Conservation (phyloP, 768 basidiomycete species). For the Tephrocybe rancida region DNA sequence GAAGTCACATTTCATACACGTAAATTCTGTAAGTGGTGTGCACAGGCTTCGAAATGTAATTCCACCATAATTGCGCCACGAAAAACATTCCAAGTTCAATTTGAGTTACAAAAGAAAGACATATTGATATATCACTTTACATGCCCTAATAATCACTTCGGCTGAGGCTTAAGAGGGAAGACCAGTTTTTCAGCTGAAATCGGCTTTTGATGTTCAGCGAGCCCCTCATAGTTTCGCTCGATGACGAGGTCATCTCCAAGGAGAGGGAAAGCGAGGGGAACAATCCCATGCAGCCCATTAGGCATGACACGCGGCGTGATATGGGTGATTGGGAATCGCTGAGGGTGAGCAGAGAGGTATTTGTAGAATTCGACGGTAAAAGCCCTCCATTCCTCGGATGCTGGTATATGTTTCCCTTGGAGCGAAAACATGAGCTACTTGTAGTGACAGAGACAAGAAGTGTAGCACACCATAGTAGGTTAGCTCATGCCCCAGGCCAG, state of each 20-base stretch:
- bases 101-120: not conserved
- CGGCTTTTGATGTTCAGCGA: slow-evolving; percentile 24
- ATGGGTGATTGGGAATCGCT: slow-evolving; percentile 23
- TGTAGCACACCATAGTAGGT: slow-evolving; percentile 26
- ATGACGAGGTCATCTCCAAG: slow-evolving; percentile 28
- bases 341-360: slow-evolving; percentile 23
- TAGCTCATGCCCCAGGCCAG: slow-evolving; percentile 32
- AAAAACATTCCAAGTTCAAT: no score
- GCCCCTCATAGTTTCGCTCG: slow-evolving; percentile 15
- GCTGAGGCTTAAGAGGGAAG: slow-evolving; percentile 4
- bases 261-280: slow-evolving; percentile 27
- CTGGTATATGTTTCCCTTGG: slow-evolving; percentile 24
- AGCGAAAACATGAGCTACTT: not conserved
- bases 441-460: not conserved
- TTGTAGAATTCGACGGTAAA: slow-evolving; percentile 33
- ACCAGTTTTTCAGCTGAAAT: slow-evolving; percentile 34
- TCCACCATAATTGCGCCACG: no score
- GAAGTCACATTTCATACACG: no score
- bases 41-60: no score
- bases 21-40: no score
- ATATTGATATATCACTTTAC: no score
- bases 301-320: slow-evolving; percentile 33
- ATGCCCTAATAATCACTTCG: not conserved
- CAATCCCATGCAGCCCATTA: slow-evolving; percentile 27
- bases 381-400: slow-evolving; percentile 24